Evolutionary conservation across 305 asterid species (phyloP).

Genomic region (Fraxinus albicans): DNA sequence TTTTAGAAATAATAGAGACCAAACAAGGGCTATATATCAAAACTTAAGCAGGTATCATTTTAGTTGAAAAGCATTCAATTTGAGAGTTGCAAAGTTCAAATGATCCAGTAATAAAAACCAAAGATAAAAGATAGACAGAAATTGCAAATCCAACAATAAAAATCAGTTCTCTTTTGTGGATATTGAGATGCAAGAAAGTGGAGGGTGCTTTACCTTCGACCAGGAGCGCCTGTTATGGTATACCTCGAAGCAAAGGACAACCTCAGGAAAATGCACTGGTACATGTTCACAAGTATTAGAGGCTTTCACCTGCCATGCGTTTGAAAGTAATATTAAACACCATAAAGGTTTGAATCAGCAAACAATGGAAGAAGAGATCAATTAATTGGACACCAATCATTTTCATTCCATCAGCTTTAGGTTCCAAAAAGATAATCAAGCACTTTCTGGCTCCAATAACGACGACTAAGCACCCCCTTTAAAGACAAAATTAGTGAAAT

Average conservation of each 20-base stretch:
- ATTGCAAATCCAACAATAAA: slow-evolving; percentile 2
- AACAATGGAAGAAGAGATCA: slow-evolving; percentile 7
- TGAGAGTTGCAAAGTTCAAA: not conserved
- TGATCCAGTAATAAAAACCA: not conserved
- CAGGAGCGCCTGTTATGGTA: slow-evolving; percentile 62
- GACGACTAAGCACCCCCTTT: not conserved
- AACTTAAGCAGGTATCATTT: not conserved
- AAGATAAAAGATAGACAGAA: not conserved
- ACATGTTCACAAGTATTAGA: slow-evolving; percentile 41
- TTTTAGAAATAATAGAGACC: not conserved
- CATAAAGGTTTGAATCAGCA: slow-evolving; percentile 7
- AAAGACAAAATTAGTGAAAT: not conserved
- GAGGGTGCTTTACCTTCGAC: slow-evolving; percentile 54
- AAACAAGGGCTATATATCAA: not conserved
- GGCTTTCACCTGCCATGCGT: slow-evolving; percentile 51
- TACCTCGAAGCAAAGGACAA: slow-evolving; percentile 70
- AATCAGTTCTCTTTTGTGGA: not conserved
- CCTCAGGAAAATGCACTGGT: slow-evolving; percentile 66
- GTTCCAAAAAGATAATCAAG: not conserved
- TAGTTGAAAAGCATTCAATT: not conserved
- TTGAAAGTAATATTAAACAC: slow-evolving; percentile 16
- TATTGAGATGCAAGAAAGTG: slow-evolving; percentile 1
- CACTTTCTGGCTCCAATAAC: not conserved
- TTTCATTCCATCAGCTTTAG: slow-evolving; percentile 6
- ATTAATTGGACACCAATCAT: slow-evolving; percentile 3